phyloP scores from a whole-genome alignment of 2,329 filamentous ascomycete genomes.

The Thielaviopsis ethacetica region DNA sequence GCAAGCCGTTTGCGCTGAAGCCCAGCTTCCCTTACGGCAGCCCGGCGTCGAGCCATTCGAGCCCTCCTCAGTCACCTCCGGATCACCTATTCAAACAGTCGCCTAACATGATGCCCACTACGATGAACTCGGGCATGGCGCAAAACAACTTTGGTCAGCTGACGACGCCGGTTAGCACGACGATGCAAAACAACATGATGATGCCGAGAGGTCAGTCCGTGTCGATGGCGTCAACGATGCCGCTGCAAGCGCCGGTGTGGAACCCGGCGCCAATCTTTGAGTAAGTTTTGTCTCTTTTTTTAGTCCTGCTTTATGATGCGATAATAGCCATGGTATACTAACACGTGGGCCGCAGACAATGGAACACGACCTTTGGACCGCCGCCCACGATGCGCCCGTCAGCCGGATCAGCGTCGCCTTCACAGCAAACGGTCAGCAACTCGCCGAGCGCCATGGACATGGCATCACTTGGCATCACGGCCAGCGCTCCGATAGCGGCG shows the following conservation, averaged over 20 bases:
- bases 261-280: slow-evolving; percentile 81
- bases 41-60: slow-evolving; percentile 49
- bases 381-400: slow-evolving; percentile 6
- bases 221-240: slow-evolving; percentile 27
- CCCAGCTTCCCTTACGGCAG: slow-evolving; percentile 76
- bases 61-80: slow-evolving; percentile 35
- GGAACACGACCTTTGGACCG: slow-evolving; percentile 77
- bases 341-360: slow-evolving; percentile 46
- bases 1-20: slow-evolving; percentile 78
- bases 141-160: slow-evolving; percentile 2
- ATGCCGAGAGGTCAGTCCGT: slow-evolving; percentile 32
- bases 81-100: slow-evolving; percentile 6
- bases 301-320: background rate
- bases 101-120: slow-evolving; percentile 1
- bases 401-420: slow-evolving; percentile 28
- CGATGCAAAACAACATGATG: slow-evolving; percentile 8
- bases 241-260: slow-evolving; percentile 47
- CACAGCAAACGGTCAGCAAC: slow-evolving; percentile 15
- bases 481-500: slow-evolving; percentile 16
- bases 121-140: slow-evolving; percentile 4
- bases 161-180: background rate
- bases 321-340: background rate
- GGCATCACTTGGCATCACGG: background rate
- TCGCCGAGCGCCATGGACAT: slow-evolving; percentile 7
- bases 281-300: slow-evolving; percentile 46